Evolutionary conservation across 2,329 filamentous ascomycete genomes (phyloP), one percentile per base, ranked within the genome.

Genomic region (Alternaria postmessia): DNA sequence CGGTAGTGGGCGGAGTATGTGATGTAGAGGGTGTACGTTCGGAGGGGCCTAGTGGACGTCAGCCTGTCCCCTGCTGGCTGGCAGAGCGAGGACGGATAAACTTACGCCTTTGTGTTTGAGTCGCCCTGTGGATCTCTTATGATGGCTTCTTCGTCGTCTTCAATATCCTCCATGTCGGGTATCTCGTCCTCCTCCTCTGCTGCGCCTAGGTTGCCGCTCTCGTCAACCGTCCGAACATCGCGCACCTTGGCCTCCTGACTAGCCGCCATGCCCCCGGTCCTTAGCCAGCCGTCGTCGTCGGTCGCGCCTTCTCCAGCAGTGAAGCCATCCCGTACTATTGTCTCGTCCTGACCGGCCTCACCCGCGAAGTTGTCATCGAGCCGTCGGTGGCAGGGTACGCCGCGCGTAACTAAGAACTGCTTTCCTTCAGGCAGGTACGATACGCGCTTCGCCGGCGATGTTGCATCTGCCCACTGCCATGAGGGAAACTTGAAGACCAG

Each of bases 401-500:
- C 94, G 61, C 94, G 91, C 11, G 95, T 97, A 42, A 98, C 91
- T 38, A 99, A 87, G 75, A 93, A 99, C 85, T 99, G 95, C 82
- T 98, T 99, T 52, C 91, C 92, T 0, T 89, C 81, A 1, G 95
- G 95, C 4, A 99, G 88, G 76, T 96, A 92, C 66, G 84, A 83
- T 56, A 92, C 91, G 65, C 93, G 90, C 78, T 93, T 92, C 63
- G 87, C 86, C 1, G 89, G 87, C n/a, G 89, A 88, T 56, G 94
- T 91, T 68, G 94, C 94, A 72, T 95, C 92, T 67, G 91, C 89
- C 95, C 95, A 99, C 51, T 92, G 91, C 95, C 95, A 99, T 59
- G 94, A 96, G 8, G 94, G 95, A 81, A 99, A 99, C 84, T 97
- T 98, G 88, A 96, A 97, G 75, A 97, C 94, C 38, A 99, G 89